Evolutionary conservation across 768 basidiomycete genomes (phyloP), one percentile per base, ranked within the genome.

Genomic region (Russula dissimulans): DNA sequence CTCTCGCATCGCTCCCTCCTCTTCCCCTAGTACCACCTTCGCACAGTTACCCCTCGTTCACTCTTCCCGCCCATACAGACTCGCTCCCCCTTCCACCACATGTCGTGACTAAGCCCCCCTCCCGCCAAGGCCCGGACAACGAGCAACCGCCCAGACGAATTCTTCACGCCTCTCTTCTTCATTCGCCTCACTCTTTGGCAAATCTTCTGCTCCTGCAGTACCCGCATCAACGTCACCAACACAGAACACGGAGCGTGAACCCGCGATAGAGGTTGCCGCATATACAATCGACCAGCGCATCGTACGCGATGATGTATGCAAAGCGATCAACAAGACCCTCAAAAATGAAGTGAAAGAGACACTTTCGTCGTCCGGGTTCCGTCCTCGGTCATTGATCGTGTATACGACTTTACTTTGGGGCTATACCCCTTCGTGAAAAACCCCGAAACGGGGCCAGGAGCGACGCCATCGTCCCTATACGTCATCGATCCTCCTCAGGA

Each of bases 381-480:
- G 0, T 66, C 73, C n/a, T 89, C 85, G 86, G 77, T 84, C 10
- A 69, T 78, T 6, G 84, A 84, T 17, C 78, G 79, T 10, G 81
- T 87, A 3, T 75, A 80, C 36, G 77, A 81, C 1, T 81, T 85
- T 62, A 78, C 80, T 0, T 67, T 71, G 0, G 76, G 77, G 15
- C 79, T 82, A 68, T 80, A 81, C 48, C 87, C 88, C 0, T 80
- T 90, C 42, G 72, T 82, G 45, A 77, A 72, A 65, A 60, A 52
- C 32, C 47, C 51, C 34, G 44, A 45, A 26, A 38, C 26, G 12
- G 54, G 64, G 26, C 49, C 59, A 53, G 56, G 53, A 14, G 46
- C 60, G 32, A 26, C 65, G 1, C 22, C 63, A 7, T 38, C 59
- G 6, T 42, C 65, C 1, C 34, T 31, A 55, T 78, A 79, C 66